Percentiles rank a stretch among this genome's conserved stretches.
Evolutionary conservation across 805 yeast genomes (phyloP).

Genomic region (Metschnikowia corniflorae): DNA sequence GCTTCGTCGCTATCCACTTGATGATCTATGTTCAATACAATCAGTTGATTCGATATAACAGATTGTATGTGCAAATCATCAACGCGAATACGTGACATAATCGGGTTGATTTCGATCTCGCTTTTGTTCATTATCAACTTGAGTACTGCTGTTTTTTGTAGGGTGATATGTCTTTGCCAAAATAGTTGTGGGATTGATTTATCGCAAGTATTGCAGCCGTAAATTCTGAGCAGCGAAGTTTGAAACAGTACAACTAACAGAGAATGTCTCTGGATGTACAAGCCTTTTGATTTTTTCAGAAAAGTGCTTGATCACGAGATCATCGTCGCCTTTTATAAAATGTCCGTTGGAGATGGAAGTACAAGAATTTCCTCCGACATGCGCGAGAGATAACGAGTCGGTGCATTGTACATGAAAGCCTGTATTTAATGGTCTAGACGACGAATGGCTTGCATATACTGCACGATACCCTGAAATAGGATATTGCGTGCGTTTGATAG

Average conservation of each 20-base stretch:
- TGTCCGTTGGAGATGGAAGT: no score
- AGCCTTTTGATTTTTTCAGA: no score
- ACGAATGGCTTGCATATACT: neutral
- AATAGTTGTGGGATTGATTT: no score
- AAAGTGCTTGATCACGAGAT: no score
- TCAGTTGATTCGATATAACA: constrained; percentile 35
- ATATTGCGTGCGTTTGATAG: constrained; percentile 5
- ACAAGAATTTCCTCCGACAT: no score
- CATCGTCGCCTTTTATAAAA: no score
- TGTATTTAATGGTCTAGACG: constrained; percentile 2
- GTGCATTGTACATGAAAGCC: neutral
- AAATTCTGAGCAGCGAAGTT: no score
- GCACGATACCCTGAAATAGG: constrained; percentile 4
- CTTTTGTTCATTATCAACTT: constrained; percentile 8
- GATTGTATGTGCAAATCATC: constrained; percentile 37
- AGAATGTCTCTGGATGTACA: no score
- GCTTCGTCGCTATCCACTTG: constrained; percentile 49
- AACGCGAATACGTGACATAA: constrained; percentile 26
- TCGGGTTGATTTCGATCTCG: constrained; percentile 19
- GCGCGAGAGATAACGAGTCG: neutral
- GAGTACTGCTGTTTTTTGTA: no score
- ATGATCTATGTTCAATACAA: constrained; percentile 46
- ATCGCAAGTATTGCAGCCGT: no score
- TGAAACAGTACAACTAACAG: no score
- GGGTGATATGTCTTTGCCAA: no score